Base-by-base conservation (phyloP, 75 land plant species). In the Sequoiadendron giganteum region DNA sequence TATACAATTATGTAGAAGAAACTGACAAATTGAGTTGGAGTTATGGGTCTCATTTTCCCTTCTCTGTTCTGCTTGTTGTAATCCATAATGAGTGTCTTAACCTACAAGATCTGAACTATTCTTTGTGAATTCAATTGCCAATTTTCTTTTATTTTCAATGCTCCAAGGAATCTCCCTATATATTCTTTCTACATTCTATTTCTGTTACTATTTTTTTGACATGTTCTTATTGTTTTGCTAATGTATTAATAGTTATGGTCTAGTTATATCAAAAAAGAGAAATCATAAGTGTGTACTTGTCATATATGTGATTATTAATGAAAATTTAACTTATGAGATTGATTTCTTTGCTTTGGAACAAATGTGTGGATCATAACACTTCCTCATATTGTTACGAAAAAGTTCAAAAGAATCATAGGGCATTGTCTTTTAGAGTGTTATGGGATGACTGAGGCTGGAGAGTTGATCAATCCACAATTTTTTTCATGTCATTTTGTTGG, bases 321-420 rank as follows among this genome's bases (percentile, higher is more conserved):
- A 16, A n/a, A 25, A 10, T 82, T 82, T 82, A 25, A 10, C 25
- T 40, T 19, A 21, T 54, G 86, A 80, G 87, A 32, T 40, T 56
- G 18, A 36, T 25, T 91, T 1, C 47, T 75, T 36, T 85, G 85
- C 28, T 43, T 13, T 87, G 84, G n/a, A 82, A 82, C 87, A 98
- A 99, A 98, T 98, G 99, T 98, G 97, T 93, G 99, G 99, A 18
- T 98, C 99, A 45, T 97, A 70, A 99, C 99, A 10, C 97, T 98
- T 76, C 99, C 99, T 43, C 87, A 87, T 65, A 99, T 99, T 85
- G 93, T 98, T n/a, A 92, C 93, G 97, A 90, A 92, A 86, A 92
- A 94, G 87, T 98, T 99, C 99, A 97, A 98, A 88, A 88, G 86
- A 13, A 90, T 97, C 47, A 96, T 99, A 77, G 96, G 95, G 49